Evolutionary conservation across 139 green algal genomes (phyloP).

Genomic region (Haematococcus lacustris): DNA sequence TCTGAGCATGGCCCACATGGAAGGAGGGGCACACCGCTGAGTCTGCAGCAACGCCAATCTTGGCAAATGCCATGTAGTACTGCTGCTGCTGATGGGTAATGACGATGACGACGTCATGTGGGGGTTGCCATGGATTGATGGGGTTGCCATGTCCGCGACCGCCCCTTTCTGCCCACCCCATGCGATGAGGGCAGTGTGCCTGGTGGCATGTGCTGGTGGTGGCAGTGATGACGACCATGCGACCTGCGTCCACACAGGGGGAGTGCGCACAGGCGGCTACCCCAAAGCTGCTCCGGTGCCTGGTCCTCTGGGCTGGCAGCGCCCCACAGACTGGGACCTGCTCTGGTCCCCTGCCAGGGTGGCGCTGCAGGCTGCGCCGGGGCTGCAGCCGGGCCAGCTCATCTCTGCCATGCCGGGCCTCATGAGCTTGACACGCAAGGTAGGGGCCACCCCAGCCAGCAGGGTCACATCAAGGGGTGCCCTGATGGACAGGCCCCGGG

Average conservation of each 20-base stretch:
- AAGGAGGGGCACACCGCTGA: no score
- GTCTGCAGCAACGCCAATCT: no score
- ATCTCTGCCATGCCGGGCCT: constrained; percentile 38
- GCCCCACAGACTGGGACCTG: constrained; percentile 49
- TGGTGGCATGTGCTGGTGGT: not conserved
- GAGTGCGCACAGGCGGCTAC: constrained; percentile 50
- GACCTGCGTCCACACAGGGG: constrained; percentile 19
- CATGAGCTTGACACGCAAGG: constrained; percentile 50
- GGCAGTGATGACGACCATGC: not conserved
- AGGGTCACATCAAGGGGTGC: no score
- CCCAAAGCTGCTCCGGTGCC: constrained; percentile 41
- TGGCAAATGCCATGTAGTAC: no score
- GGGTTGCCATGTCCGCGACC: no score
- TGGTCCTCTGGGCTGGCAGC: constrained; percentile 41
- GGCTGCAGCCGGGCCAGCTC: constrained; percentile 43
- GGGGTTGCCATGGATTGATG: no score
- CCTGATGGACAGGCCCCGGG: no score
- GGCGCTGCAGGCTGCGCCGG: constrained; percentile 25
- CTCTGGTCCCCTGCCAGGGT: constrained; percentile 48
- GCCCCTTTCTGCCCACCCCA: no score
- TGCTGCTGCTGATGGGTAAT: no score
- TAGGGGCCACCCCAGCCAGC: not conserved
- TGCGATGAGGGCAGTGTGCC: no score
- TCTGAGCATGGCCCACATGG: no score
- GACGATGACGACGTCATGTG: no score